Percentiles rank a stretch among this genome's conserved stretches.
These are phyloP conservation scores for Collybiopsis luxurians DNA, from an alignment of 768 basidiomycete genomes.

Conservation along the genomic window DNA sequence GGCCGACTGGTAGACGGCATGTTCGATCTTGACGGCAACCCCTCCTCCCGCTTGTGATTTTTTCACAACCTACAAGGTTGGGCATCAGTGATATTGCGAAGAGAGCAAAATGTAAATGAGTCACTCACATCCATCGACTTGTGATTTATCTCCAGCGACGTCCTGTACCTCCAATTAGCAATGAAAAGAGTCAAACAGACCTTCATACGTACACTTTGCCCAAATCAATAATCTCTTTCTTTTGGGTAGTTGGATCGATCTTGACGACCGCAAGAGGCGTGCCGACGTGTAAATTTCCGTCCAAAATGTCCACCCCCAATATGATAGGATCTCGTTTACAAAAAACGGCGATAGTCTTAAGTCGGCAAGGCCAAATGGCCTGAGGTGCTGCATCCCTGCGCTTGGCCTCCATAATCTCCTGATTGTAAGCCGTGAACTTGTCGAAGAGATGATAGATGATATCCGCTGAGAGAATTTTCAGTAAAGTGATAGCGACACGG, in stretches of 20 bases:
- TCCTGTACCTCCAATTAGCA: constrained; percentile 43
- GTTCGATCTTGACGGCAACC: constrained; percentile 98
- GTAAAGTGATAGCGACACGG: constrained; percentile 8
- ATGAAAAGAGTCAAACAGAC: not conserved
- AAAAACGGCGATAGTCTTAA: constrained; percentile 92
- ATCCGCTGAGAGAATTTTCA: constrained; percentile 58
- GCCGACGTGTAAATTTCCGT: constrained; percentile 86
- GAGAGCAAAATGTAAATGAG: not conserved
- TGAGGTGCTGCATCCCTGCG: constrained; percentile 88
- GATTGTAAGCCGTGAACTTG: constrained; percentile 92
- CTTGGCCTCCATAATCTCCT: constrained; percentile 90
- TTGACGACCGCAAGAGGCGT: constrained; percentile 96
- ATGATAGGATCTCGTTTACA: constrained; percentile 98
- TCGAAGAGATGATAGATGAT: constrained; percentile 99
- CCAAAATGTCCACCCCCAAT: constrained; percentile 92
- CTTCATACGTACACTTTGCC: constrained; percentile 80
- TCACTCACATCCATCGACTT: constrained; percentile 72
- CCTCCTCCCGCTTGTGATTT: constrained; percentile 93
- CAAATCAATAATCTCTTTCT: constrained; percentile 87
- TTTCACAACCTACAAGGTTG: constrained; percentile 68
- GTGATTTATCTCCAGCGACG: constrained; percentile 97
- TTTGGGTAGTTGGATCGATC: constrained; percentile 80
- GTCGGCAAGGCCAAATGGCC: constrained; percentile 94
- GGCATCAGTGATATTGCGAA: not conserved
- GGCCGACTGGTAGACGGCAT: constrained; percentile 91